Conservation (phyloP, 371 early-diverging fungal genomes). For the Apophysomyces trapeziformis region DNA sequence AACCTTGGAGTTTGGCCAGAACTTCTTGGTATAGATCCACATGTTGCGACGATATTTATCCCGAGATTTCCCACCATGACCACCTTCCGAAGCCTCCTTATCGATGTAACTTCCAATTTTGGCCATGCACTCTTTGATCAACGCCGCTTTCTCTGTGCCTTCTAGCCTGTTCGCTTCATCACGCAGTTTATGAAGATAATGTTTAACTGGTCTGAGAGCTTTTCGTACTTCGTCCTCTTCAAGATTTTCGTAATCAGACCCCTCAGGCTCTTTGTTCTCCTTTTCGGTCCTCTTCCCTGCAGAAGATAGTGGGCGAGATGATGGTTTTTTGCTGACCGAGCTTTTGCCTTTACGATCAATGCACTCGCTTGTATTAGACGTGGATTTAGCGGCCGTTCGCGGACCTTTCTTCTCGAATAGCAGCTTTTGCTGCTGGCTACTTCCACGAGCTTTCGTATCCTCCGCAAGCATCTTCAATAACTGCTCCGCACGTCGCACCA, state of each 20-base stretch:
- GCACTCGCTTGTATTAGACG: background rate
- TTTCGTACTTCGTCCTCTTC: constrained; percentile 60
- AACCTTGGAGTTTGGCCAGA: constrained; percentile 62
- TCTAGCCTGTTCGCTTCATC: constrained; percentile 52
- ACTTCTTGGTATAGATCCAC: constrained; percentile 67
- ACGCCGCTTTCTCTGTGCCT: constrained; percentile 54
- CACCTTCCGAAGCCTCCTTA: constrained; percentile 28
- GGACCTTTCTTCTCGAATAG: constrained; percentile 6
- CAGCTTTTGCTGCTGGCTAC: constrained; percentile 9
- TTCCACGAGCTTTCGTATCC: constrained; percentile 18
- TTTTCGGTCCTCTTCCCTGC: constrained; percentile 16
- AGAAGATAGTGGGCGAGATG: background rate
- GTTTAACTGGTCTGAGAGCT: constrained; percentile 60
- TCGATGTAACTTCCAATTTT: constrained; percentile 69
- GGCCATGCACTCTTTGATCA: constrained; percentile 60
- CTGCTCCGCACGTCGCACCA: constrained; percentile 90
- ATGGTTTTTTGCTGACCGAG: background rate
- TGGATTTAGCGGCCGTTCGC: background rate
- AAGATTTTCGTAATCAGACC: constrained; percentile 52
- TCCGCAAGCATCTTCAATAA: constrained; percentile 82
- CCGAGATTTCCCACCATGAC: constrained; percentile 15
- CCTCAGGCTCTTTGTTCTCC: constrained; percentile 39
- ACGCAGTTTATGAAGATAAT: constrained; percentile 52
- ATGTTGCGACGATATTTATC: constrained; percentile 50
- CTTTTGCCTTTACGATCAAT: background rate